Evolutionary conservation across 495 filamentous ascomycete genomes (phyloP).

Genomic region (Cryomyces minteri): DNA sequence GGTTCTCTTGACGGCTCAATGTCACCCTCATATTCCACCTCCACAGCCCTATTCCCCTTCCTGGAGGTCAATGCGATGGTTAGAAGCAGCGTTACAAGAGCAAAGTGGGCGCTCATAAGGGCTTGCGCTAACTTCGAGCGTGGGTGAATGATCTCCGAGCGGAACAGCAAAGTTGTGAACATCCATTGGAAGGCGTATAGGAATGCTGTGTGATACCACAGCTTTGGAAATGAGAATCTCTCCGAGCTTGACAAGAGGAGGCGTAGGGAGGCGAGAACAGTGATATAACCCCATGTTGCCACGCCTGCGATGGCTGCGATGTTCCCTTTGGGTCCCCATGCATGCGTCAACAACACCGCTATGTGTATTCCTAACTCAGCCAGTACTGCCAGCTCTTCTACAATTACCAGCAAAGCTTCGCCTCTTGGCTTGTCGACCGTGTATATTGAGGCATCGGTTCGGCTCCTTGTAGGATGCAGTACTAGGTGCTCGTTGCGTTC

Average conservation of each 20-base stretch:
- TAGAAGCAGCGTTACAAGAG: constrained; percentile 52
- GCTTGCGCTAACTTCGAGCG: constrained; percentile 36
- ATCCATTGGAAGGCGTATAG: constrained; percentile 80
- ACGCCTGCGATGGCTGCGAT: constrained; percentile 47
- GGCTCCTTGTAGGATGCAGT: constrained; percentile 42
- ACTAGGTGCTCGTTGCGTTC: constrained; percentile 26
- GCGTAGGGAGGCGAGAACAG: constrained; percentile 63
- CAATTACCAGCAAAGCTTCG: constrained; percentile 43
- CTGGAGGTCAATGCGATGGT: constrained; percentile 61
- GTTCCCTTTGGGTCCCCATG: constrained; percentile 34
- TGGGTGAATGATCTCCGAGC: constrained; percentile 71
- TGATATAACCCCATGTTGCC: constrained; percentile 62
- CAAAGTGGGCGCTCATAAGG: constrained; percentile 51
- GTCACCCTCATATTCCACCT: constrained; percentile 70
- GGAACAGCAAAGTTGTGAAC: constrained; percentile 55
- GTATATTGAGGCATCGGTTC: constrained; percentile 42
- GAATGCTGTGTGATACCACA: constrained; percentile 86
- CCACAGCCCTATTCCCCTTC: constrained; percentile 78
- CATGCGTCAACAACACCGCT: constrained; percentile 33
- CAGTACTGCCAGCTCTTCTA: constrained; percentile 59
- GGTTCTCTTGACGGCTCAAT: constrained; percentile 75
- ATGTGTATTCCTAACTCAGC: constrained; percentile 51
- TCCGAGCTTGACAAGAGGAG: constrained; percentile 51
- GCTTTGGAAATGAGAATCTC: constrained; percentile 39
- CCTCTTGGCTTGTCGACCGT: constrained; percentile 60